Conservation (phyloP, 306 rosid species). For the Malus sylvestris region DNA sequence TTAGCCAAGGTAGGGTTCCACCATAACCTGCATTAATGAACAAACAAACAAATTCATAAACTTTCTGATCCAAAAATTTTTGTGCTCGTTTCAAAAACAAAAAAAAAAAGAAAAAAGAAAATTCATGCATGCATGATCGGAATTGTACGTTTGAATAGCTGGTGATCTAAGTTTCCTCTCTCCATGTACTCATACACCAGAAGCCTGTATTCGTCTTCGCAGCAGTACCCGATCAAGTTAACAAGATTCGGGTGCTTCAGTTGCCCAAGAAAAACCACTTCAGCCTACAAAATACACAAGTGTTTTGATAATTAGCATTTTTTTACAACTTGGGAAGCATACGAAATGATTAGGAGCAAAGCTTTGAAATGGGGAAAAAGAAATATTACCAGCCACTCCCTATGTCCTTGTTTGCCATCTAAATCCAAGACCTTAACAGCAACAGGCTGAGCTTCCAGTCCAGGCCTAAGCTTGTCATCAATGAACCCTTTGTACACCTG, state of each 20-base stretch:
- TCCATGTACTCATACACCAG: slow-evolving; percentile 90
- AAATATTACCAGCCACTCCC: slow-evolving; percentile 86
- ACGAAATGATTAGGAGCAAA: not conserved
- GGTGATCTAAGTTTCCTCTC: slow-evolving; percentile 61
- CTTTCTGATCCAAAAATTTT: not conserved
- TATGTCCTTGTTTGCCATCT: slow-evolving; percentile 87
- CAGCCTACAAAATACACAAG: slow-evolving; percentile 41
- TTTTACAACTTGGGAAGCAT: not conserved
- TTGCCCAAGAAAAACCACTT: slow-evolving; percentile 85
- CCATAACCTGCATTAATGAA: slow-evolving; percentile 52
- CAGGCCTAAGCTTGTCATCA: slow-evolving; percentile 51
- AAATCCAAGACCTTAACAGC: slow-evolving; percentile 80
- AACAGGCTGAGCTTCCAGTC: slow-evolving; percentile 48
- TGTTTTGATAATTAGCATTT: not conserved
- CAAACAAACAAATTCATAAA: not conserved
- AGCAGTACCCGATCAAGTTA: slow-evolving; percentile 83
- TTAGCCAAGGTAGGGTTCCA: slow-evolving; percentile 82
- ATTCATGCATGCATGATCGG: not conserved
- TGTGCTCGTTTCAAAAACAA: not conserved
- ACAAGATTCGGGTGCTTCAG: slow-evolving; percentile 78
- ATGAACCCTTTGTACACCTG: slow-evolving; percentile 79
- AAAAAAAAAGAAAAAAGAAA: too few species aligned
- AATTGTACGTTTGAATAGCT: slow-evolving; percentile 55
- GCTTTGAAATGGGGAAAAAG: not conserved
- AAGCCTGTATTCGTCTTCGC: slow-evolving; percentile 86